Evolutionary conservation across 805 yeast genomes (phyloP).

Genomic region (Peterozyma toletana): DNA sequence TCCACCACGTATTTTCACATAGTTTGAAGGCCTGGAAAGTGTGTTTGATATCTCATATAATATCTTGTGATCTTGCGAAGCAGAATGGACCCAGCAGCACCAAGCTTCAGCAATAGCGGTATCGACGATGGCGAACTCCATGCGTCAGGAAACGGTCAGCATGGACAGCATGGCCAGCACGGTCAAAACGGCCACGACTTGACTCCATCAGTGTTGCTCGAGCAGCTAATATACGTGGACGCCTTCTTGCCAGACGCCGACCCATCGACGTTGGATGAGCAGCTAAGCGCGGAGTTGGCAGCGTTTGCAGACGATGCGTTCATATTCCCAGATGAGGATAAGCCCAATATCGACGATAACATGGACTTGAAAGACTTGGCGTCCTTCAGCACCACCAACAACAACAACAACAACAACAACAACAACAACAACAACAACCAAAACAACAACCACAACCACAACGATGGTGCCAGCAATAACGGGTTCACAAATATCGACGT

Average conservation of each 20-base stretch:
- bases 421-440: slow-evolving; percentile 16
- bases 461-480: slow-evolving; percentile 5
- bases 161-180: too few species aligned
- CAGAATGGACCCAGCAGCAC: too few species aligned
- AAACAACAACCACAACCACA: slow-evolving; percentile 22
- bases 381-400: background rate
- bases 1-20: too few species aligned
- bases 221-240: slow-evolving; percentile 76
- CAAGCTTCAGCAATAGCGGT: too few species aligned
- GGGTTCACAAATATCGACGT: too few species aligned
- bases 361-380: slow-evolving; percentile 4
- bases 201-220: slow-evolving; percentile 44
- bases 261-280: slow-evolving; percentile 38
- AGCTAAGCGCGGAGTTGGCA: slow-evolving; percentile 57
- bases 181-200: slow-evolving; percentile 22
- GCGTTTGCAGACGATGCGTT: slow-evolving; percentile 81
- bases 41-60: too few species aligned
- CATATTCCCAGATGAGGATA: slow-evolving; percentile 77
- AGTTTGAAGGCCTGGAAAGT: too few species aligned
- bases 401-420: slow-evolving; percentile 1
- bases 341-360: slow-evolving; percentile 32
- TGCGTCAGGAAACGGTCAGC: too few species aligned
- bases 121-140: too few species aligned
- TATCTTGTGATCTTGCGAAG: too few species aligned
- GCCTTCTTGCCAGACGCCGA: slow-evolving; percentile 52